A percentile compares a stretch with the other conserved stretches of the same genome.
Evolutionary conservation across 2,329 filamentous ascomycete genomes (phyloP).

Genomic region (Fusarium nurragi): DNA sequence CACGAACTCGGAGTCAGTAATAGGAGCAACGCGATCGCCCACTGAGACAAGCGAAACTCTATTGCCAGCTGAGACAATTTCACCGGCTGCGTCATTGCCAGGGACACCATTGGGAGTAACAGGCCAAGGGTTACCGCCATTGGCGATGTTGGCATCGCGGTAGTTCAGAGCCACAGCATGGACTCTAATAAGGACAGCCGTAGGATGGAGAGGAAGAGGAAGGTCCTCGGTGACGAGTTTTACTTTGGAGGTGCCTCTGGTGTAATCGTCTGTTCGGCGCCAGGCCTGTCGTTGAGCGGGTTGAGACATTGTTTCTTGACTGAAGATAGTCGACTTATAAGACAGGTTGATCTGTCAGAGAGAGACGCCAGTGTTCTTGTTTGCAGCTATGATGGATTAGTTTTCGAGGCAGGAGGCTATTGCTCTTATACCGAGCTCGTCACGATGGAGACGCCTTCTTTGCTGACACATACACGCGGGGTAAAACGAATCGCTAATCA

Average conservation of each 20-base stretch:
- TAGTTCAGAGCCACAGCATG: constrained; percentile 50
- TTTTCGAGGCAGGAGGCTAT: not conserved
- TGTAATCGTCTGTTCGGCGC: constrained; percentile 45
- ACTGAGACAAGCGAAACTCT: constrained; percentile 45
- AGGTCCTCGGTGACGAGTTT: constrained; percentile 49
- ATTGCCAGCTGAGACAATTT: constrained; percentile 52
- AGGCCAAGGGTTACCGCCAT: constrained; percentile 54
- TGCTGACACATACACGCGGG: constrained; percentile 9
- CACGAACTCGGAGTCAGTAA: constrained; percentile 52
- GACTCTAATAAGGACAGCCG: constrained; percentile 46
- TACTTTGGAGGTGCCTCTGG: constrained; percentile 46
- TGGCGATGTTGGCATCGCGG: constrained; percentile 50
- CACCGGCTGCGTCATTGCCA: constrained; percentile 54
- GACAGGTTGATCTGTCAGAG: not conserved
- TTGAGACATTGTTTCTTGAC: constrained; percentile 6
- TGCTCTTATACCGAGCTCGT: not conserved
- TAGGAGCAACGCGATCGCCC: constrained; percentile 52
- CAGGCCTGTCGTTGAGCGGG: constrained; percentile 37
- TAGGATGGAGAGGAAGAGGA: constrained; percentile 44
- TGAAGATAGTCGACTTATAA: too few species aligned
- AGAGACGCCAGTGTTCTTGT: rapidly evolving
- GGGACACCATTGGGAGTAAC: constrained; percentile 48
- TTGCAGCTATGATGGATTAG: not conserved
- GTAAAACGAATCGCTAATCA: constrained; percentile 4
- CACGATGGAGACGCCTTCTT: not conserved